Evolutionary conservation across 306 rosid species (phyloP).

Genomic region (Lupinus albus): DNA sequence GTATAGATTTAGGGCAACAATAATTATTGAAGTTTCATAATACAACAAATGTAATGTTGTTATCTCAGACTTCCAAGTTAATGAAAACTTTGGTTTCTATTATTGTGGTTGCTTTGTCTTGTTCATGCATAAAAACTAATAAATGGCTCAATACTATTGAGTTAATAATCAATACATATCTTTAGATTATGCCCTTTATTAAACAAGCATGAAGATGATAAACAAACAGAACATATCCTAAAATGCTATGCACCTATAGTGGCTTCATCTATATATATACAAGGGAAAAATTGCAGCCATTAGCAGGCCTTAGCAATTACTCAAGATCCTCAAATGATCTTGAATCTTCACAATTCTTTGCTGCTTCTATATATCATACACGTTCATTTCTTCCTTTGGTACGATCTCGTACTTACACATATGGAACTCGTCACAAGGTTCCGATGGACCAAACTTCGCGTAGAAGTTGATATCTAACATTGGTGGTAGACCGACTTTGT

Average conservation of each 20-base stretch:
- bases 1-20: too few relatives aligned
- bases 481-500: conserved; percentile 37
- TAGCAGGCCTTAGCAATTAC: background rate
- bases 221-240: conserved; percentile 18
- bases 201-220: conserved; percentile 17
- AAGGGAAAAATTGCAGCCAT: conserved; percentile 15
- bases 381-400: conserved; percentile 18
- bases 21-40: too few relatives aligned
- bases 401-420: conserved; percentile 36
- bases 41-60: too few relatives aligned
- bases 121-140: too few relatives aligned
- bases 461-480: conserved; percentile 82
- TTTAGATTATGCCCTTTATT: background rate
- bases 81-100: too few relatives aligned
- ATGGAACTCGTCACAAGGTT: conserved; percentile 32
- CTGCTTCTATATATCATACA: conserved; percentile 1
- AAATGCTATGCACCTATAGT: background rate
- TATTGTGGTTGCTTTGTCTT: too few relatives aligned
- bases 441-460: conserved; percentile 85
- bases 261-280: conserved; percentile 43
- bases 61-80: too few relatives aligned
- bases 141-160: too few relatives aligned
- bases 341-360: conserved; percentile 29
- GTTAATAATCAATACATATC: too few relatives aligned
- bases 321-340: conserved; percentile 33